Evolutionary conservation across 2,329 filamentous ascomycete species (phyloP), one percentile per base, ranked within the genome.

Genomic region (Ceratocystis lukuohia): DNA sequence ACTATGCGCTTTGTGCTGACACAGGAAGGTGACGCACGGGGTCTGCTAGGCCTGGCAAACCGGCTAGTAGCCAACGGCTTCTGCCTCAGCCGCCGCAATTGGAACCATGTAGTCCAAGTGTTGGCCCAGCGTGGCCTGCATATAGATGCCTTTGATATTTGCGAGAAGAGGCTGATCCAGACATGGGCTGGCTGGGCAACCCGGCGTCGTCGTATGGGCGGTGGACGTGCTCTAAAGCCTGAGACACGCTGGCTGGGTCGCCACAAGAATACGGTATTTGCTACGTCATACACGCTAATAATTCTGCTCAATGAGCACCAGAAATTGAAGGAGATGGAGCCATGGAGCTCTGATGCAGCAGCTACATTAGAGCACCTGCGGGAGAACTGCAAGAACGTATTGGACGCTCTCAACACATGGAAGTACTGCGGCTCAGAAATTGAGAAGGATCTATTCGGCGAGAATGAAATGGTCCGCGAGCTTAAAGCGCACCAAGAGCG

Each of bases 151-250:
- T 96, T 94, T 75, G 73, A 77, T 25, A 76, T 86, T 64, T 93
- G 89, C 73, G 93, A 97, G 76, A 76, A 80, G 30, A 83, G 84
- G 68, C 85, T 97, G 66, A 95, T 96, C 82, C 80, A 83, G 0
- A 80, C 83, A 44, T 96, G 91, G 82, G 82, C 83, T 10, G 90
- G 91, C 28, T 96, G 91, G 89, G 69, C 71, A n/a, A 17, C 66
- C 1, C 70, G 68, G 68, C 77, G 15, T 74, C 76, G 8, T 70
- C 78, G 61, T 56, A 64, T 30, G 33, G 61, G 63, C 61, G 69
- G 61, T 57, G 62, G 57, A 57, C 69, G 66, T 45, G 76, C 28
- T 70, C 46, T 67, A 2, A 37, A 37, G 2, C 37, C 41, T 4
- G 22, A 63, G 8, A 65, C 59, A 8, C 53, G 62, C 10, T 75